Base-by-base conservation (phyloP, 1,284 basidiomycete genomes). In the Malassezia cuniculi region DNA sequence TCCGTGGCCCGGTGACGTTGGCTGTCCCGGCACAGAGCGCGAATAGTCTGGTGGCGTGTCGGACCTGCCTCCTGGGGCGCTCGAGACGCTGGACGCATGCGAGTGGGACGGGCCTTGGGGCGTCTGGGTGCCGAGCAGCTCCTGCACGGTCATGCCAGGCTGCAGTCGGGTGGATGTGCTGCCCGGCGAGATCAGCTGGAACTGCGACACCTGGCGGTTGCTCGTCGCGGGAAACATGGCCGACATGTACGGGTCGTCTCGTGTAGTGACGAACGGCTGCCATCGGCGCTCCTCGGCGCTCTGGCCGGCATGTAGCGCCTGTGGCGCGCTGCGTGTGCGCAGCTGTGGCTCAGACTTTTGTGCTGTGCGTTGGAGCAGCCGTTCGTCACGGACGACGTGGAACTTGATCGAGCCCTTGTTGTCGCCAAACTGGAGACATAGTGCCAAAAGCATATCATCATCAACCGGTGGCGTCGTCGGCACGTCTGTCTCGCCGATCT, bases 351-450 rank as follows among this genome's bases (percentile, higher is more conserved):
- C 22, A 6, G 22, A 6, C 3, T 17, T 17, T 21, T 20, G 27
- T 14, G 27, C 27, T 14, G n/a, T 14, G 6, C 10, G 10, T 5
- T 14, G 5, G 8, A 5, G 27, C 27, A 14, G 5, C 27, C 10
- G 27, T 14, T 5, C 6, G 7, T 24, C 22, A 6, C 7, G 7
- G 22, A 24, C 22, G 11, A 66, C 50, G 28, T 60, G 43, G 31
- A 66, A 66, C 35, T 66, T 66, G 44, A 66, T 49, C 1, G 53
- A 58, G 43, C 63, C 63, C 16, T 50, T 55, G 27, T 65, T 56
- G 35, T 66, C 63, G 26, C 63, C 63, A 34, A 57, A 40, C 41
- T 60, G 53, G n/a, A 60, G 47, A 24, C 63, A 66, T 9, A 64
- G 36, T 6, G 59, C 59, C 15, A 64, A 50, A 19, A 66, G 48